A percentile compares a stretch with the other conserved stretches of the same genome.
phyloP scores from a whole-genome alignment of 768 basidiomycete species.

The Mycena alexandri region DNA sequence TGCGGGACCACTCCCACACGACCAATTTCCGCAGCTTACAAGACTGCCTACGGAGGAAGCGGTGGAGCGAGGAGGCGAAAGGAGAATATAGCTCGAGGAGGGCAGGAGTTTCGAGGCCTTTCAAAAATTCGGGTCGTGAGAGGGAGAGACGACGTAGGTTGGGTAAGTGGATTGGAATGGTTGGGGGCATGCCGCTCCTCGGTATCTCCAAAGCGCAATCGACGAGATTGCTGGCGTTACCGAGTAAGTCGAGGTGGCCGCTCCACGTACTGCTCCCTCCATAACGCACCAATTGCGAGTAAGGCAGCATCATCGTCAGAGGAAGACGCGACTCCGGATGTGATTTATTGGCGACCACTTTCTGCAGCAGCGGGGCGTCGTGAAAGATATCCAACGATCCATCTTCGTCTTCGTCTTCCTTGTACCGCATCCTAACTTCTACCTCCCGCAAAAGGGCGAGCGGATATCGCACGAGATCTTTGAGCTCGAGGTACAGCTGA shows the following conservation, averaged over 20 bases:
- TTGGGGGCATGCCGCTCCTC: background rate
- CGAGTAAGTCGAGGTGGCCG: constrained; percentile 5
- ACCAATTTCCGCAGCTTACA: constrained; percentile 11
- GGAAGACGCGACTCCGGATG: background rate
- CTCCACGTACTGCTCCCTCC: constrained; percentile 11
- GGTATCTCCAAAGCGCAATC: constrained; percentile 16
- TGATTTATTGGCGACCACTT: background rate
- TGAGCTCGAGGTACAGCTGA: background rate
- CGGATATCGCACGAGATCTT: background rate
- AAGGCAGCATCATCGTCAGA: background rate
- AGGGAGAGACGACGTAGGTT: constrained; percentile 17
- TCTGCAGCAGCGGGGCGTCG: constrained; percentile 6
- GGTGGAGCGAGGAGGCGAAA: background rate
- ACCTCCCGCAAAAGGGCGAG: constrained; percentile 3
- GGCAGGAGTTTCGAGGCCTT: constrained; percentile 13
- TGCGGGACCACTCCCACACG: background rate
- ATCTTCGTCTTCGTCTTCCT: too few species aligned
- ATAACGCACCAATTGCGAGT: constrained; percentile 8
- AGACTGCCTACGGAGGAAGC: background rate
- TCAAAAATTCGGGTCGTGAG: background rate
- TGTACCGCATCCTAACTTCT: background rate
- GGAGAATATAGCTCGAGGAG: constrained; percentile 22
- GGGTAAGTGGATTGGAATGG: background rate
- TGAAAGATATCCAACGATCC: background rate
- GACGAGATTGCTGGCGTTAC: constrained; percentile 1